phyloP scores from a whole-genome alignment of 2,329 filamentous ascomycete species.

The Beauveria scarabaeidicola region DNA sequence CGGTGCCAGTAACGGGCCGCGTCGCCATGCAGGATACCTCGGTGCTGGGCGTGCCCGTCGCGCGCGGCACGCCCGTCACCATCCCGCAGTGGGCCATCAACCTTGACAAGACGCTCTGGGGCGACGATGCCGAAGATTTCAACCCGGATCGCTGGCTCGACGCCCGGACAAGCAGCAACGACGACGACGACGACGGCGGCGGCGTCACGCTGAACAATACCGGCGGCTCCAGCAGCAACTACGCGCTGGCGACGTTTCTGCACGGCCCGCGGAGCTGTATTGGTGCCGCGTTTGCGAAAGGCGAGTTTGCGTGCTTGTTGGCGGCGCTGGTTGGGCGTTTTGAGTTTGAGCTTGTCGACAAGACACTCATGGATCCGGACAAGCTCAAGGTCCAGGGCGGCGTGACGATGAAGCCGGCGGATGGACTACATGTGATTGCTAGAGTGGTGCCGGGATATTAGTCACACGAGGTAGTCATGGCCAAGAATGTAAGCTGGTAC shows the following conservation, averaged over 20 bases:
- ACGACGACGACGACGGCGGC: conserved; percentile 13
- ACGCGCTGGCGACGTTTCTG: conserved; percentile 71
- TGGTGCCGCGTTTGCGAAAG: conserved; percentile 68
- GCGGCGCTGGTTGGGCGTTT: conserved; percentile 72
- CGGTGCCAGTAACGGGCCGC: conserved; percentile 64
- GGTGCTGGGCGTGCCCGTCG: conserved; percentile 57
- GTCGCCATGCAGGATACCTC: conserved; percentile 55
- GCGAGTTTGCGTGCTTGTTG: conserved; percentile 77
- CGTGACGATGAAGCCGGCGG: conserved; percentile 63
- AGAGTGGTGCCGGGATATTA: conserved; percentile 57
- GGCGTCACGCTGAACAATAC: conserved; percentile 17
- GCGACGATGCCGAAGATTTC: conserved; percentile 64
- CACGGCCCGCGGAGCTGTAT: conserved; percentile 85
- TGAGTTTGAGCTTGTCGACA: conserved; percentile 47
- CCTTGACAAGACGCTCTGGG: conserved; percentile 62
- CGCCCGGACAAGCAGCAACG: conserved; percentile 16
- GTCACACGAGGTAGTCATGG: not conserved
- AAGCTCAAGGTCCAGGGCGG: conserved; percentile 60
- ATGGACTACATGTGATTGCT: conserved; percentile 62
- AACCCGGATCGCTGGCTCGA: conserved; percentile 70
- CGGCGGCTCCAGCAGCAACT: conserved; percentile 69
- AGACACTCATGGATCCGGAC: conserved; percentile 56
- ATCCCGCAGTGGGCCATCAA: conserved; percentile 62
- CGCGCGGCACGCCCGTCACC: conserved; percentile 61
- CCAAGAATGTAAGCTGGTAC: too few species aligned